Evolutionary conservation across 768 basidiomycete genomes (phyloP).

Genomic region (Paxillus ammoniavirescens): DNA sequence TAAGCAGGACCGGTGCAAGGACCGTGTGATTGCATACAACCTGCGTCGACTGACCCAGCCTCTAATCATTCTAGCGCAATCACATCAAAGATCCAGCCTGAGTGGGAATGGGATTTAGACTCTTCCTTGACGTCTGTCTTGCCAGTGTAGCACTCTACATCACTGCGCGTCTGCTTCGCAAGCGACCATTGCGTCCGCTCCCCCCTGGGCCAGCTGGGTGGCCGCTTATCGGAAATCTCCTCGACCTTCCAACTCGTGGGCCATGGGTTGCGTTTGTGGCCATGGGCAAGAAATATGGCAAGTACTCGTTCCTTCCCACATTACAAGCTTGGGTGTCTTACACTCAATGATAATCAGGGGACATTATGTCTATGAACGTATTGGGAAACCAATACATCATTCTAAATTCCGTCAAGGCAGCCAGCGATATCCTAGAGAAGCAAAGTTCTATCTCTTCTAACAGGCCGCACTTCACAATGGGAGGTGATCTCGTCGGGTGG

Average conservation of each 20-base stretch:
- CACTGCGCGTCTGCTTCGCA: background rate
- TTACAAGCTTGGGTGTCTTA: background rate
- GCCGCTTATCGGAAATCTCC: conserved; percentile 51
- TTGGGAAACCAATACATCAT: conserved; percentile 47
- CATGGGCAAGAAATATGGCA: conserved; percentile 43
- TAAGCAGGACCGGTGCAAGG: no score
- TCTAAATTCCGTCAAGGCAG: conserved; percentile 43
- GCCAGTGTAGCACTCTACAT: conserved; percentile 13
- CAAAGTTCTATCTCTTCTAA: conserved; percentile 2
- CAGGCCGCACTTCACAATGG: conserved; percentile 10
- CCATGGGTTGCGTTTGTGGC: conserved; percentile 51
- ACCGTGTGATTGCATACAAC: no score
- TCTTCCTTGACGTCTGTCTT: conserved; percentile 6
- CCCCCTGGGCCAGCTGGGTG: conserved; percentile 14
- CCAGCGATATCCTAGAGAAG: conserved; percentile 13
- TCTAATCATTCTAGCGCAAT: no score
- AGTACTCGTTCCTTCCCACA: conserved; percentile 9
- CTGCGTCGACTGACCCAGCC: no score
- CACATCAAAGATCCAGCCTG: background rate
- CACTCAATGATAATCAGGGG: conserved; percentile 19
- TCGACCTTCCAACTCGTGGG: conserved; percentile 51
- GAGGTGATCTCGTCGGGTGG: conserved; percentile 22
- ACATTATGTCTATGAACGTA: conserved; percentile 14
- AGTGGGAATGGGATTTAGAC: background rate
- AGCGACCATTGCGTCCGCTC: background rate